phyloP scores from a whole-genome alignment of 257 asterid species.

The Nicotiana benthamiana region DNA sequence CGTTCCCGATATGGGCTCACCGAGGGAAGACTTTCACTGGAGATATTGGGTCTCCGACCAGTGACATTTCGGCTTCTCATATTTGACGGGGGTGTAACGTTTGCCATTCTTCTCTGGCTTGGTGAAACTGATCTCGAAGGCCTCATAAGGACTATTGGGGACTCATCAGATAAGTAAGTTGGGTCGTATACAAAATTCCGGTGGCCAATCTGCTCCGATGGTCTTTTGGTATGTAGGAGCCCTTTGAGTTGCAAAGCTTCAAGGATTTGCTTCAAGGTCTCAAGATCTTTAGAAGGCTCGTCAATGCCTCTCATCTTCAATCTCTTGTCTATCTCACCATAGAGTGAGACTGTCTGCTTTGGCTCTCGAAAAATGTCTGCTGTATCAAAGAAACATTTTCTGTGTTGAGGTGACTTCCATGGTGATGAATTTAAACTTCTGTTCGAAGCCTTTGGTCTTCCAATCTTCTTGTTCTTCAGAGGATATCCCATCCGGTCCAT shows the following conservation, averaged over 20 bases:
- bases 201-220: constrained; percentile 28
- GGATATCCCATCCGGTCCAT: constrained; percentile 29
- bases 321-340: constrained; percentile 64
- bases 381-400: constrained; percentile 61
- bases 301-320: constrained; percentile 67
- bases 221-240: constrained; percentile 55
- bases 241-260: constrained; percentile 95
- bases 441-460: constrained; percentile 26
- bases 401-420: constrained; percentile 49
- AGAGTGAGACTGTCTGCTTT: constrained; percentile 35
- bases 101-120: constrained; percentile 23
- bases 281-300: constrained; percentile 75
- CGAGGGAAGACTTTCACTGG: constrained; percentile 44
- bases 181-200: constrained; percentile 45
- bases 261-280: constrained; percentile 74
- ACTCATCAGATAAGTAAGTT: constrained; percentile 30
- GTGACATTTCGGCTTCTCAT: constrained; percentile 25
- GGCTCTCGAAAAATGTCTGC: constrained; percentile 83
- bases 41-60: constrained; percentile 28
- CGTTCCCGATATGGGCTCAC: constrained; percentile 46
- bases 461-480: constrained; percentile 20
- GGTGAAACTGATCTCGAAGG: constrained; percentile 41
- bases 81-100: constrained; percentile 25
- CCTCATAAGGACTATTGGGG: constrained; percentile 55
- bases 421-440: constrained; percentile 30